A percentile compares a stretch with the other conserved stretches of the same genome.
Evolutionary conservation across 2,329 filamentous ascomycete genomes (phyloP).

Genomic region (Eutypella sp.): DNA sequence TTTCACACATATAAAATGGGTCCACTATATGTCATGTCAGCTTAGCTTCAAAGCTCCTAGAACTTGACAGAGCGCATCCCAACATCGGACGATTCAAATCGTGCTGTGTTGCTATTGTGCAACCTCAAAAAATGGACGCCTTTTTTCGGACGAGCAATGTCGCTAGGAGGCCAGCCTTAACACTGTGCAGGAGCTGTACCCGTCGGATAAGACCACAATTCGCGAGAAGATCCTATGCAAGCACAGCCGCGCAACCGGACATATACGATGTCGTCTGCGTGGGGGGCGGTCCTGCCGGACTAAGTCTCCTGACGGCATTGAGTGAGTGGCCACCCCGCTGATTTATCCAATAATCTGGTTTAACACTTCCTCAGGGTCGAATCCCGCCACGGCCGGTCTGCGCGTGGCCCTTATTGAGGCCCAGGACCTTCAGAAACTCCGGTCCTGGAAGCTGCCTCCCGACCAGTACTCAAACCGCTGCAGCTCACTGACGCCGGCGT

Average conservation of each 20-base stretch:
- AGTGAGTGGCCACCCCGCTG: constrained; percentile 45
- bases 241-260: constrained; percentile 47
- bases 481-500: constrained; percentile 87
- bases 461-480: constrained; percentile 86
- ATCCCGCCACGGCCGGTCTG: constrained; percentile 68
- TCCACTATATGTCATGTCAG: no score
- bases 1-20: no score
- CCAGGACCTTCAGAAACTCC: constrained; percentile 71
- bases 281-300: constrained; percentile 81
- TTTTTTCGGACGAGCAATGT: constrained; percentile 15
- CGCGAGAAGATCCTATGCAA: constrained; percentile 36
- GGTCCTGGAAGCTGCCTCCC: constrained; percentile 60
- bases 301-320: constrained; percentile 74
- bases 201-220: constrained; percentile 31
- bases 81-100: background rate
- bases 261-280: constrained; percentile 93
- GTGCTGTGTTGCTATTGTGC: background rate
- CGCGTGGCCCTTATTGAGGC: constrained; percentile 86
- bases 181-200: constrained; percentile 43
- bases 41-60: background rate
- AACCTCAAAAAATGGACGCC: constrained; percentile 19
- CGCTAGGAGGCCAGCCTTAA: constrained; percentile 14
- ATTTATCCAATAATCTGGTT: constrained; percentile 1
- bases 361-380: constrained; percentile 57
- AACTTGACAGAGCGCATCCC: background rate